These are phyloP conservation scores for Elongisporangium prolatum DNA, from an alignment of 352 stramenopile species.

Conservation along the genomic window DNA sequence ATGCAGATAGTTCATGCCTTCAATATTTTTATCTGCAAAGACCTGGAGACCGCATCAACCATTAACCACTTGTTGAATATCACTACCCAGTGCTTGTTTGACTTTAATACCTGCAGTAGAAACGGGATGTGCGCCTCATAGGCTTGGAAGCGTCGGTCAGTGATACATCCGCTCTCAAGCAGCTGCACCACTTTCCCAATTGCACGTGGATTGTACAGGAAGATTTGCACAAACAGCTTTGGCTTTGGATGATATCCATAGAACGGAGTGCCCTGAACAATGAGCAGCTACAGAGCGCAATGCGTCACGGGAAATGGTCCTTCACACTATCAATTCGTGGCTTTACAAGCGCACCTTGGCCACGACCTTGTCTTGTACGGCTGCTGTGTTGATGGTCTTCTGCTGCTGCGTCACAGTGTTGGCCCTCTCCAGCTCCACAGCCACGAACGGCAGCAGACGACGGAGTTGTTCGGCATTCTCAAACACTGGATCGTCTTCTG, in stretches of 20 bases:
- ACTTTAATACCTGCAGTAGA: conserved; percentile 80
- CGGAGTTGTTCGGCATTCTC: conserved; percentile 58
- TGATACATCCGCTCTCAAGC: conserved; percentile 79
- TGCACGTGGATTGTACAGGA: conserved; percentile 79
- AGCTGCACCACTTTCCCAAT: conserved; percentile 63
- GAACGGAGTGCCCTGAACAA: conserved; percentile 86
- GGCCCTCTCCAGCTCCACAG: conserved; percentile 60
- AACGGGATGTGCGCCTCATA: conserved; percentile 90
- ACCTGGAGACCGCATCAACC: conserved; percentile 29
- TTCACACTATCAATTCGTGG: background rate
- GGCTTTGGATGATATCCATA: conserved; percentile 82
- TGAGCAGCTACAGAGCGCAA: conserved; percentile 49
- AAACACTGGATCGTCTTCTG: conserved; percentile 57
- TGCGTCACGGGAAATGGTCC: background rate
- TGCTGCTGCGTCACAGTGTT: conserved; percentile 45
- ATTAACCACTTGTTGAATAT: too few relatives aligned
- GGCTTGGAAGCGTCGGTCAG: conserved; percentile 70
- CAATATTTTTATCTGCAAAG: conserved; percentile 91
- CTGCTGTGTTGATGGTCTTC: conserved; percentile 9
- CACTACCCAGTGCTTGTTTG: too few relatives aligned
- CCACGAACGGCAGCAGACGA: conserved; percentile 58
- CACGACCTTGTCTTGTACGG: conserved; percentile 34
- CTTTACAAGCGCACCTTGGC: conserved; percentile 48
- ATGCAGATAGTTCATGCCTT: conserved; percentile 87
- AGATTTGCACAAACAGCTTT: conserved; percentile 86